phyloP scores from a whole-genome alignment of 768 basidiomycete species.

The Mycena galericulata region DNA sequence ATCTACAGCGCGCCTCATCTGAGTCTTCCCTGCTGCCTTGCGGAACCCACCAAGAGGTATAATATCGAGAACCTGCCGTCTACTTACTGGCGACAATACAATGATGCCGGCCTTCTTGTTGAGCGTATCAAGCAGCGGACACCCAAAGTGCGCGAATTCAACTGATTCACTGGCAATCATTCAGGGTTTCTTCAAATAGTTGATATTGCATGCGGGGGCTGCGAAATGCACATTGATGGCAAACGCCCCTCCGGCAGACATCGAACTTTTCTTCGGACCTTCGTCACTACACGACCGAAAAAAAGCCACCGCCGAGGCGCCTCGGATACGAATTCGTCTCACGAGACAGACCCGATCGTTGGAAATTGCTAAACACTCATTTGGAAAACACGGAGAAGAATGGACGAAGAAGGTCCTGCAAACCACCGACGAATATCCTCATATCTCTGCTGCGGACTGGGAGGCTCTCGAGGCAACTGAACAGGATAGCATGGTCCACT shows the following conservation, averaged over 20 bases:
- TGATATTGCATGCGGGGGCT: slow-evolving; percentile 53
- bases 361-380: slow-evolving; percentile 50
- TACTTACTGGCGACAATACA: slow-evolving; percentile 58
- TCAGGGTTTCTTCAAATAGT: slow-evolving; percentile 42
- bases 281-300: slow-evolving; percentile 22
- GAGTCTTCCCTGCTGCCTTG: slow-evolving; percentile 61
- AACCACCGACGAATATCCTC: slow-evolving; percentile 37
- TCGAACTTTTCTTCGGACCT: slow-evolving; percentile 54
- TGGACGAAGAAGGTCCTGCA: slow-evolving; percentile 52
- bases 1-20: slow-evolving; percentile 63
- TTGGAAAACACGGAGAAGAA: slow-evolving; percentile 48
- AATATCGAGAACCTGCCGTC: slow-evolving; percentile 52
- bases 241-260: slow-evolving; percentile 60
- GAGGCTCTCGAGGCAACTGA: slow-evolving; percentile 41
- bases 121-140: slow-evolving; percentile 64
- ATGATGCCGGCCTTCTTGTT: slow-evolving; percentile 56
- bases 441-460: slow-evolving; percentile 41
- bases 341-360: slow-evolving; percentile 47
- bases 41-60: slow-evolving; percentile 54
- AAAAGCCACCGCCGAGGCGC: slow-evolving; percentile 6
- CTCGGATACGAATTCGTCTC: slow-evolving; percentile 53
- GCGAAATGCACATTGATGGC: slow-evolving; percentile 65
- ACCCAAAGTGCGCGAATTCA: slow-evolving; percentile 56
- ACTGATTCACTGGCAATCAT: background rate
- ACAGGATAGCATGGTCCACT: slow-evolving; percentile 39